Conservation (phyloP, 768 basidiomycete species). For the Calocera viscosa region DNA sequence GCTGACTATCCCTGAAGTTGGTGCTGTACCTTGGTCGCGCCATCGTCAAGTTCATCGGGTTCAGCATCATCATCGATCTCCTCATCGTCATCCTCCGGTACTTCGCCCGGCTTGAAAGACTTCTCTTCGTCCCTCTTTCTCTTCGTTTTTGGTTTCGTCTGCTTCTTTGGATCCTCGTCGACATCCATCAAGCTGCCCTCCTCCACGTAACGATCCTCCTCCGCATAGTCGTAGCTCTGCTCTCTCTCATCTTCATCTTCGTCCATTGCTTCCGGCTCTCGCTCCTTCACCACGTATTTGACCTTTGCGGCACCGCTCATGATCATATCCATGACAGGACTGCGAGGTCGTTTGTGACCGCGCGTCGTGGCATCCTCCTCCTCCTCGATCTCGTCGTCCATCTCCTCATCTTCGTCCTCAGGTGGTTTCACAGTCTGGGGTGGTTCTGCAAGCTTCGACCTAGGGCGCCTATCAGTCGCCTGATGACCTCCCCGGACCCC, state of each 20-base stretch:
- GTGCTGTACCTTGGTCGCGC: background rate
- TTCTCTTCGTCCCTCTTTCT: background rate
- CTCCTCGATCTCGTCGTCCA: background rate
- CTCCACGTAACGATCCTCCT: constrained; percentile 6
- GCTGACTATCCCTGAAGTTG: background rate
- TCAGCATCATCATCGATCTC: background rate
- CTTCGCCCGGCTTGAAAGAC: background rate
- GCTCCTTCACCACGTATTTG: constrained; percentile 1
- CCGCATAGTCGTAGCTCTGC: constrained; percentile 2
- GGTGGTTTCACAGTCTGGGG: background rate
- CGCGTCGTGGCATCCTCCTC: background rate
- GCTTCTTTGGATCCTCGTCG: background rate
- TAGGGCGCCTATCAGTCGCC: background rate
- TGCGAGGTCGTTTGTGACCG: background rate
- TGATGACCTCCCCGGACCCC: background rate
- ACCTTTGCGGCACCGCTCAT: constrained; percentile 3
- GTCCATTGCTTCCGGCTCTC: background rate
- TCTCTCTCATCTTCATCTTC: constrained; percentile 4
- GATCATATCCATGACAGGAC: constrained; percentile 2
- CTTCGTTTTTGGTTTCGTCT: background rate
- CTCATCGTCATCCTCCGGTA: background rate
- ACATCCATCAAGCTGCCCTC: background rate
- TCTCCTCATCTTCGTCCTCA: constrained; percentile 1
- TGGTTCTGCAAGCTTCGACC: background rate
- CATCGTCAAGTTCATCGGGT: background rate